Percentiles rank a stretch among this genome's conserved stretches.
Evolutionary conservation across 805 yeast genomes (phyloP).

Genomic region (Candida qinlingensis): DNA sequence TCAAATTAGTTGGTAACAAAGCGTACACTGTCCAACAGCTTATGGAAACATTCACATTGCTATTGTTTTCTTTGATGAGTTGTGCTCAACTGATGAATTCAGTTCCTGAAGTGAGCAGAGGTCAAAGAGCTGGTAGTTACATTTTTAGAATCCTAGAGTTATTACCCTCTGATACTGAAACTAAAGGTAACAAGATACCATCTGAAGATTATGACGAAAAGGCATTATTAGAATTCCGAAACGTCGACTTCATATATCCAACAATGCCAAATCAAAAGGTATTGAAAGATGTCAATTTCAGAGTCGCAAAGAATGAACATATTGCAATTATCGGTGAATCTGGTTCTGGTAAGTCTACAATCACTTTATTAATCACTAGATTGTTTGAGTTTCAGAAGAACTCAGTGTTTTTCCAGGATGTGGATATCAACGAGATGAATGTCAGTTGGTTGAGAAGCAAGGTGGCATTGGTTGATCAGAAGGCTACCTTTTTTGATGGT

Average conservation of each 20-base stretch:
- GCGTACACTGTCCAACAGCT: slow-evolving; percentile 54
- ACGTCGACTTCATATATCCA: slow-evolving; percentile 49
- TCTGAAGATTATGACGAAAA: slow-evolving; percentile 22
- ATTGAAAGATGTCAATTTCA: slow-evolving; percentile 39
- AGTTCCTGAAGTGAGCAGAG: slow-evolving; percentile 77
- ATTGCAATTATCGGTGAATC: slow-evolving; percentile 79
- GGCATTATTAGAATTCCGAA: slow-evolving; percentile 33
- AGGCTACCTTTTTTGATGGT: slow-evolving; percentile 67
- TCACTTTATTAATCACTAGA: slow-evolving; percentile 50
- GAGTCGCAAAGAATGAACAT: slow-evolving; percentile 40
- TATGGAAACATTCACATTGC: slow-evolving; percentile 64
- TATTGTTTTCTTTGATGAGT: slow-evolving; percentile 67
- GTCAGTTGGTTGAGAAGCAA: slow-evolving; percentile 42
- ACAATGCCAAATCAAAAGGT: slow-evolving; percentile 25
- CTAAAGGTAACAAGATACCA: slow-evolving; percentile 26
- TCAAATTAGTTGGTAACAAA: slow-evolving; percentile 55
- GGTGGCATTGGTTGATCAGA: slow-evolving; percentile 73
- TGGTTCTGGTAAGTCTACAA: slow-evolving; percentile 89
- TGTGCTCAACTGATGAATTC: slow-evolving; percentile 55
- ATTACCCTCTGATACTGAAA: slow-evolving; percentile 32
- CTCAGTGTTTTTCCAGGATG: slow-evolving; percentile 38
- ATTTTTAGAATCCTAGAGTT: slow-evolving; percentile 38
- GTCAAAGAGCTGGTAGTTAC: slow-evolving; percentile 65
- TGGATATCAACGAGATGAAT: slow-evolving; percentile 42
- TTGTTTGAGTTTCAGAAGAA: slow-evolving; percentile 41